These are phyloP conservation scores for Candida broadrunensis DNA, from an alignment of 805 yeast genomes.

Conservation along the genomic window DNA sequence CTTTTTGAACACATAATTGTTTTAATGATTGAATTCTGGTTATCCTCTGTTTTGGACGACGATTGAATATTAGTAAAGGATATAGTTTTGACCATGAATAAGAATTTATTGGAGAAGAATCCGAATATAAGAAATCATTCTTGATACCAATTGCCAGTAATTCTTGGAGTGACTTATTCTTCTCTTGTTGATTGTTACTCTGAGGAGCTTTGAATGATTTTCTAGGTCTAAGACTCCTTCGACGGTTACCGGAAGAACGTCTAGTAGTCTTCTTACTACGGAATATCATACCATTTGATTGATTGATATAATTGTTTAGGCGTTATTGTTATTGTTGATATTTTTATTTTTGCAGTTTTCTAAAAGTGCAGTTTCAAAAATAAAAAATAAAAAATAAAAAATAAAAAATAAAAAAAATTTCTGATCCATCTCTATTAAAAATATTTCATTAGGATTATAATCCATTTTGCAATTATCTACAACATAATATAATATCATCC, in stretches of 20 bases:
- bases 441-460: too few species aligned
- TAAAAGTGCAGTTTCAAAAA: too few species aligned
- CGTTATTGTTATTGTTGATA: too few species aligned
- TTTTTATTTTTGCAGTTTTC: too few species aligned
- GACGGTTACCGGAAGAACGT: background rate
- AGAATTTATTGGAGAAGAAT: slow-evolving; percentile 6
- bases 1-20: slow-evolving; percentile 20
- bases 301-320: too few species aligned
- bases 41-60: background rate
- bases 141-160: slow-evolving; percentile 1
- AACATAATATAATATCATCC: too few species aligned
- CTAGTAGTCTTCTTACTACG: background rate
- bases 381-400: too few species aligned
- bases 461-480: too few species aligned
- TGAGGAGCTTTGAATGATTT: background rate
- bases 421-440: too few species aligned
- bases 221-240: background rate
- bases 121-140: slow-evolving; percentile 5
- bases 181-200: background rate
- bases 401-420: too few species aligned
- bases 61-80: slow-evolving; percentile 5
- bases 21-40: slow-evolving; percentile 15
- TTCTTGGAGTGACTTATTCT: background rate
- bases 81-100: slow-evolving; percentile 13
- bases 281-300: too few species aligned